phyloP scores from a whole-genome alignment of 2,329 filamentous ascomycete genomes.

The Microsporum ferrugineum region DNA sequence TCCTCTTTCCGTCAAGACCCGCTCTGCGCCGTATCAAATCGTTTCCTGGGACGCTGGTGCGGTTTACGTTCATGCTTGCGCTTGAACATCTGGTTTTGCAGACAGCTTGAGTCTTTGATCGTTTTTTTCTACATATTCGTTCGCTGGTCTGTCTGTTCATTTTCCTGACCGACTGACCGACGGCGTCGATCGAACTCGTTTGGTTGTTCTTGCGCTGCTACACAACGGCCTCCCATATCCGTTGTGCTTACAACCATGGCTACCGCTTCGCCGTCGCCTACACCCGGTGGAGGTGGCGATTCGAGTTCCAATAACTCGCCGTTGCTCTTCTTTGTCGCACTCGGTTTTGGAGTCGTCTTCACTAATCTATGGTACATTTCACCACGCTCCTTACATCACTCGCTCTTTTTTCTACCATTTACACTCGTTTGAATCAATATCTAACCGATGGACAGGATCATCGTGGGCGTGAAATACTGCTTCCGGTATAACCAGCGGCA shows the following conservation, averaged over 20 bases:
- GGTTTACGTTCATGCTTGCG: background rate
- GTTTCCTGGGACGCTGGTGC: background rate
- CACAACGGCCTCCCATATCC: background rate
- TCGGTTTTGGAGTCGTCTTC: constrained; percentile 96
- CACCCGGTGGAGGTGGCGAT: constrained; percentile 17
- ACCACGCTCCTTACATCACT: background rate
- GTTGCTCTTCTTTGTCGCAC: constrained; percentile 81
- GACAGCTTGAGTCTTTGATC: background rate
- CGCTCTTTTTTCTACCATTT: background rate
- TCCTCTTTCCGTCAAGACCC: constrained; percentile 3
- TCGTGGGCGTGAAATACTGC: constrained; percentile 98
- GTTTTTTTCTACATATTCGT: background rate
- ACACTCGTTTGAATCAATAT: background rate
- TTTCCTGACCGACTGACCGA: background rate
- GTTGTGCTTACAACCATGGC: background rate
- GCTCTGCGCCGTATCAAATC: background rate
- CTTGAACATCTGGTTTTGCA: constrained; percentile 1
- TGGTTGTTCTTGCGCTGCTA: background rate
- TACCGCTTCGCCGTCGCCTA: background rate
- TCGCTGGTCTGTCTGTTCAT: background rate
- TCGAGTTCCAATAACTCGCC: constrained; percentile 56
- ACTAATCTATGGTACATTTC: constrained; percentile 85
- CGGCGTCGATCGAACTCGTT: constrained; percentile 1
- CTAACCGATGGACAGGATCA: constrained; percentile 58
- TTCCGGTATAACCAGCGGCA: constrained; percentile 96